Evolutionary conservation across 345 rosid genomes (phyloP).

Genomic region (Syzygium jambos): DNA sequence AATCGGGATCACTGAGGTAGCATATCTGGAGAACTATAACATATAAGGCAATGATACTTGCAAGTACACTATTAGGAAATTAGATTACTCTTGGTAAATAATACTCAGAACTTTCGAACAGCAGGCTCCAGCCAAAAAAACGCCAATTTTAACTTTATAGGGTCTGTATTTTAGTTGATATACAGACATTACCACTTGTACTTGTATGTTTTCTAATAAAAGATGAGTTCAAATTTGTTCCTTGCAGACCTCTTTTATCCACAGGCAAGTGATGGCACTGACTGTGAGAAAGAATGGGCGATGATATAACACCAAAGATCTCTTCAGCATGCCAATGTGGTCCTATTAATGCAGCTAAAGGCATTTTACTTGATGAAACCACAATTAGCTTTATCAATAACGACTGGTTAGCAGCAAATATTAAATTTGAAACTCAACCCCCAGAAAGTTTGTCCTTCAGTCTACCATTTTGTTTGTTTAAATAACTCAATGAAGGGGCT

Average conservation of each 20-base stretch:
- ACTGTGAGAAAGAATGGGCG: neutral
- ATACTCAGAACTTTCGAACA: neutral
- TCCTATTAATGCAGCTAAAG: neutral
- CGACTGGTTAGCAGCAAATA: neutral
- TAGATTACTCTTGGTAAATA: neutral
- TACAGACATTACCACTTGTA: neutral
- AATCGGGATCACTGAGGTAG: slow-evolving; percentile 81
- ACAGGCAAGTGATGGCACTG: neutral
- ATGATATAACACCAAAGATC: neutral
- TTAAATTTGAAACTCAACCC: neutral
- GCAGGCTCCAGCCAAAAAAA: neutral
- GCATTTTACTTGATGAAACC: neutral
- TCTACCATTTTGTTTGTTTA: neutral
- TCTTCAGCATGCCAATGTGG: neutral
- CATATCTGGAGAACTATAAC: slow-evolving; percentile 39
- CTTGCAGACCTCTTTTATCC: neutral
- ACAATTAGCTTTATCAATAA: neutral
- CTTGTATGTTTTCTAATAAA: neutral
- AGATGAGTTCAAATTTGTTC: neutral
- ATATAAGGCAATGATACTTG: neutral
- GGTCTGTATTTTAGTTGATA: neutral
- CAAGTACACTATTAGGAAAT: neutral
- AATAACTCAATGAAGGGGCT: neutral
- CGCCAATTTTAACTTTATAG: neutral
- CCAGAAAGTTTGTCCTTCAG: neutral